Evolutionary conservation across 306 rosid species (phyloP), one percentile per base, ranked within the genome.

Genomic region (Cicer chorassanicum): DNA sequence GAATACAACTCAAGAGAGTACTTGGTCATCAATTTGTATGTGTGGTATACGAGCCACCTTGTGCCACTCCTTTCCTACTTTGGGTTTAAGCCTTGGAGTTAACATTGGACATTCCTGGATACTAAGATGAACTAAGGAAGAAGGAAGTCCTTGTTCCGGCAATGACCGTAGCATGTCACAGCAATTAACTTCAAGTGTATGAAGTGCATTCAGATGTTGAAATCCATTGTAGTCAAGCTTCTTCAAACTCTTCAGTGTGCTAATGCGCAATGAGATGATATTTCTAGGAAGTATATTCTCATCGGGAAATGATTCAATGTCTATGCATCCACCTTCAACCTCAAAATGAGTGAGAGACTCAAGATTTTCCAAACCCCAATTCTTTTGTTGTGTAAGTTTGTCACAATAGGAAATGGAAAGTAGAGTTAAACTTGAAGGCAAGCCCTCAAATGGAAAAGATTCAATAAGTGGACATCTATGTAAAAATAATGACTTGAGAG

Each of bases 311-410:
- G 77, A 49, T 2, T 50, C 77, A 54, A 61, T 39, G 65, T 72
- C 77, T 7, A 50, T 24, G 57, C 72, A 78, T 61, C 77, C 82
- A 40, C 82, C 82, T 78, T 60, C 65, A 6, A 78, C 15, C 48
- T 78, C 66, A 61, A 78, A 70, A 19, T 62, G 65, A 51, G 43
- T 62, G 65, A 78, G 77, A 49, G 66, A 60, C 24, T 62, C 46
- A 4, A 78, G 55, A 21, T 53, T 50, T 8, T 61, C 9, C 10
- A 78, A 61, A 6, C 70, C 55, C 77, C 82, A 78, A 18, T 62
- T 53, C 57, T 70, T 62, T 62, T 50, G 70, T 39, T 65, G 77
- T 50, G 72, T 41, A 19, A 78, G 77, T 50, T 70, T 62, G 36
- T 70, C 72, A 8, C 82, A 78, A 5, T 13, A 10, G 21, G 55